Percentiles rank a stretch among this genome's conserved stretches.
phyloP scores from a whole-genome alignment of 768 basidiomycete species.

The Porphyrellus cyaneotinctus region DNA sequence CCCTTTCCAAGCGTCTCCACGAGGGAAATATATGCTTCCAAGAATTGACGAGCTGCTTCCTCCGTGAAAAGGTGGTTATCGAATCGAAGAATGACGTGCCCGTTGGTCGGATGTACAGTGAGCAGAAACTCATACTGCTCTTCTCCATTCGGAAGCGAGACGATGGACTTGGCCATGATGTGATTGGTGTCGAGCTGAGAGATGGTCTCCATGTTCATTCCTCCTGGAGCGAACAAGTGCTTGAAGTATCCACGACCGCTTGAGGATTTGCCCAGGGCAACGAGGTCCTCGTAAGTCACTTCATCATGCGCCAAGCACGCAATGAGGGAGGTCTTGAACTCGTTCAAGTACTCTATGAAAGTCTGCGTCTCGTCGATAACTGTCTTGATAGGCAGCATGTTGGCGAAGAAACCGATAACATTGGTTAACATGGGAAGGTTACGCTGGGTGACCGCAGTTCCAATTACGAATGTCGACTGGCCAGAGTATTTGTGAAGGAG shows the following conservation, averaged over 20 bases:
- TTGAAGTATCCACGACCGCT: conserved; percentile 30
- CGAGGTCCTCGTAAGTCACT: conserved; percentile 31
- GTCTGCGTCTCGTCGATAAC: conserved; percentile 22
- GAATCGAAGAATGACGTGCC: conserved; percentile 26
- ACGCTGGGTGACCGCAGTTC: conserved; percentile 31
- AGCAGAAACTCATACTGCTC: conserved; percentile 24
- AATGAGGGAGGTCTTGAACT: conserved; percentile 24
- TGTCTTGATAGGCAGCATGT: conserved; percentile 30
- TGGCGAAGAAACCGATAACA: conserved; percentile 31
- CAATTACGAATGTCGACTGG: conserved; percentile 26
- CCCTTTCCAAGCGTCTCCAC: conserved; percentile 21
- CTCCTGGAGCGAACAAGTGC: conserved; percentile 29
- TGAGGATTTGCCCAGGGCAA: conserved; percentile 23
- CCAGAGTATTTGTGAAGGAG: conserved; percentile 33
- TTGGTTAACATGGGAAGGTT: conserved; percentile 26
- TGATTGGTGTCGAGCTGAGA: conserved; percentile 18
- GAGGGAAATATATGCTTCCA: conserved; percentile 28
- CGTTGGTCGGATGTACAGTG: conserved; percentile 24
- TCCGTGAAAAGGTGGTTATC: conserved; percentile 29
- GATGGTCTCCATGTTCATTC: conserved; percentile 27
- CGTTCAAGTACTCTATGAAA: conserved; percentile 22
- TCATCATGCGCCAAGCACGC: conserved; percentile 24
- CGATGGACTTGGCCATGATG: conserved; percentile 14
- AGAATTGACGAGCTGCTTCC: conserved; percentile 27
- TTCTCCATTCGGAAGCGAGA: conserved; percentile 28